Percentiles rank a stretch among this genome's conserved stretches.
phyloP scores from a whole-genome alignment of 2,329 filamentous ascomycete species.

The Epichloe sylvatica region DNA sequence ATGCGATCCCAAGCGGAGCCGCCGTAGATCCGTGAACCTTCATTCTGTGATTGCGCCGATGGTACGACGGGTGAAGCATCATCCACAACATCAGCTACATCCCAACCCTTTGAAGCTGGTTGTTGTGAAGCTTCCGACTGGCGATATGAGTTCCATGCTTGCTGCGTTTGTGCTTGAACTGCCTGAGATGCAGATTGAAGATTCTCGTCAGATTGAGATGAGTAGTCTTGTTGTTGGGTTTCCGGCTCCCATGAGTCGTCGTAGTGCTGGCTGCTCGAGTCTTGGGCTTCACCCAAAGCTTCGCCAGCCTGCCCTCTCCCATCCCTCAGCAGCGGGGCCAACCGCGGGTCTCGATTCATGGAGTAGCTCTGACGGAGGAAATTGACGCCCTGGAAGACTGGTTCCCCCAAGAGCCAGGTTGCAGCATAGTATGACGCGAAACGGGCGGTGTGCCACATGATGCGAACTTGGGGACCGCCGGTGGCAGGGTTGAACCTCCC shows the following conservation, averaged over 20 bases:
- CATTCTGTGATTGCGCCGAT: slow-evolving; percentile 14
- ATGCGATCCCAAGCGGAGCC: slow-evolving; percentile 33
- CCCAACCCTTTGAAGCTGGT: slow-evolving; percentile 11
- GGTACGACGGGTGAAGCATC: slow-evolving; percentile 31
- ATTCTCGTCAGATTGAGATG: slow-evolving; percentile 2
- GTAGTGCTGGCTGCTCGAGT: slow-evolving; percentile 8
- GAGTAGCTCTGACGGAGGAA: slow-evolving; percentile 12
- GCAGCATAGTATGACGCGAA: slow-evolving; percentile 20
- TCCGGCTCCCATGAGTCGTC: slow-evolving; percentile 8
- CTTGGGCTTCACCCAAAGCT: slow-evolving; percentile 7
- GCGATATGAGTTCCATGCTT: slow-evolving; percentile 8
- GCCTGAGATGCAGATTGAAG: slow-evolving; percentile 2
- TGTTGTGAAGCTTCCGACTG: slow-evolving; percentile 6
- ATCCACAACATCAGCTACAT: slow-evolving; percentile 18
- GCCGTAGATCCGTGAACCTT: slow-evolving; percentile 6
- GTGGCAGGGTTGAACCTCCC: slow-evolving; percentile 18
- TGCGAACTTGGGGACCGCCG: slow-evolving; percentile 13
- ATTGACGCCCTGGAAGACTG: slow-evolving; percentile 19
- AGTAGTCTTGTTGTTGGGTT: slow-evolving; percentile 7
- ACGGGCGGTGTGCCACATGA: slow-evolving; percentile 24
- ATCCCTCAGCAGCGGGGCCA: slow-evolving; percentile 13
- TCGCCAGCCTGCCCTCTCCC: slow-evolving; percentile 9
- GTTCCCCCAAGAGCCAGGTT: slow-evolving; percentile 11
- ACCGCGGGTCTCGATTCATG: slow-evolving; percentile 16
- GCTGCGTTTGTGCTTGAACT: slow-evolving; percentile 3